Conservation (phyloP, 1,284 basidiomycete genomes). For the Moniliella sp. region DNA sequence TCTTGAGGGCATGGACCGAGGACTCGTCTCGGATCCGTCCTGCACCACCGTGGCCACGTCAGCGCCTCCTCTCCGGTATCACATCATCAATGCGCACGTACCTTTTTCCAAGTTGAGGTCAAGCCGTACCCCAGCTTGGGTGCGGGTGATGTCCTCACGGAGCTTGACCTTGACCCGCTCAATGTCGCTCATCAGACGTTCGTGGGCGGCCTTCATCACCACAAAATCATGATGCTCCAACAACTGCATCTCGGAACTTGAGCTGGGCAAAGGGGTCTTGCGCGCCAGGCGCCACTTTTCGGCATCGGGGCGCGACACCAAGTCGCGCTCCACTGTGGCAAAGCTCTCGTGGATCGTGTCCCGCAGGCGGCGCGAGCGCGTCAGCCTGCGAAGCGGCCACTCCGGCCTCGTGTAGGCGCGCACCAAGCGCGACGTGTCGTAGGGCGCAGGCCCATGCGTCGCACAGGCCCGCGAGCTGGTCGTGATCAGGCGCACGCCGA, state of each 20-base stretch:
- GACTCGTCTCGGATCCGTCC: conserved; percentile 78
- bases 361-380: no score
- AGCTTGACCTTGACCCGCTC: conserved; percentile 88
- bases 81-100: no score
- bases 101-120: conserved; percentile 92
- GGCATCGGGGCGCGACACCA: conserved; percentile 26
- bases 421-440: no score
- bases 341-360: conserved; percentile 31
- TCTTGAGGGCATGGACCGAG: conserved; percentile 76
- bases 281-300: conserved; percentile 28
- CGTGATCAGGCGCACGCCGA: no score
- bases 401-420: no score
- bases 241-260: conserved; percentile 84
- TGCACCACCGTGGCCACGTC: no score
- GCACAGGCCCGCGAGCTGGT: no score
- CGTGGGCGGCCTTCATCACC: conserved; percentile 83
- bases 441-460: no score
- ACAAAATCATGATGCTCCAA: conserved; percentile 93
- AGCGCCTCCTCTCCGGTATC: no score
- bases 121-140: conserved; percentile 76
- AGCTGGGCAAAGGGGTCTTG: conserved; percentile 74
- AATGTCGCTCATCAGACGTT: conserved; percentile 68
- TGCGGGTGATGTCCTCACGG: conserved; percentile 57
- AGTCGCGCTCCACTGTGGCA: conserved; percentile 19
- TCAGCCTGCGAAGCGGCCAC: no score